Conservation (phyloP, 768 basidiomycete species). For the Xerocomus spinulosus region DNA sequence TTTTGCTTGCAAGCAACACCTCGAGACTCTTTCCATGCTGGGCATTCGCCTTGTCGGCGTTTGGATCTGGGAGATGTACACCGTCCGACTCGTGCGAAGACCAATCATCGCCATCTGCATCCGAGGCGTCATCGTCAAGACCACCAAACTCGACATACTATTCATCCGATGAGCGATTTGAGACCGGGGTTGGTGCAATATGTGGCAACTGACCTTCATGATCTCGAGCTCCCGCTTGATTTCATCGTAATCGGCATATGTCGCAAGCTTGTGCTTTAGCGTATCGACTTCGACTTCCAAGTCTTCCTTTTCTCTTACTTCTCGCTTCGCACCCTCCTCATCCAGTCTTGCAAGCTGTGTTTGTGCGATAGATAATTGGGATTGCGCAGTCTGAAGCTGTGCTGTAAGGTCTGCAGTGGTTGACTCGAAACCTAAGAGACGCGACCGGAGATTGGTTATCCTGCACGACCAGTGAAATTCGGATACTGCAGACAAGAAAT, state of each 20-base stretch:
- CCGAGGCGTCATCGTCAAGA: conserved; percentile 54
- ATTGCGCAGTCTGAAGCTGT: conserved; percentile 15
- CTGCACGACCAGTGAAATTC: conserved; percentile 7
- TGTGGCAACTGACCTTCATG: conserved; percentile 70
- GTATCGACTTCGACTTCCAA: conserved; percentile 64
- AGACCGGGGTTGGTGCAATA: neutral
- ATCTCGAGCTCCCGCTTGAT: conserved; percentile 97
- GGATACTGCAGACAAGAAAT: neutral
- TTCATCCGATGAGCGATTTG: neutral
- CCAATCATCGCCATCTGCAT: conserved; percentile 54
- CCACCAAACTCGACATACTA: conserved; percentile 97
- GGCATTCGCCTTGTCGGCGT: conserved; percentile 75
- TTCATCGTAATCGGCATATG: conserved; percentile 88
- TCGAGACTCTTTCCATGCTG: conserved; percentile 83
- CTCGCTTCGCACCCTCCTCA: conserved; percentile 14
- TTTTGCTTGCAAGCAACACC: conserved; percentile 87
- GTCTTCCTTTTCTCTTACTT: conserved; percentile 15
- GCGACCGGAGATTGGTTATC: conserved; percentile 51
- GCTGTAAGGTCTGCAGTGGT: conserved; percentile 29
- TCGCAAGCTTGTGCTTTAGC: conserved; percentile 63
- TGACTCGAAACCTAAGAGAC: conserved; percentile 70
- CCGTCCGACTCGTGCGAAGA: conserved; percentile 42
- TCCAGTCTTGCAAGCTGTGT: conserved; percentile 16
- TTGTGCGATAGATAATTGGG: conserved; percentile 16
- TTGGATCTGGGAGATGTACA: conserved; percentile 80